Evolutionary conservation across 2,329 filamentous ascomycete genomes (phyloP), one percentile per base, ranked within the genome.

Genomic region (Helotiales sp.): DNA sequence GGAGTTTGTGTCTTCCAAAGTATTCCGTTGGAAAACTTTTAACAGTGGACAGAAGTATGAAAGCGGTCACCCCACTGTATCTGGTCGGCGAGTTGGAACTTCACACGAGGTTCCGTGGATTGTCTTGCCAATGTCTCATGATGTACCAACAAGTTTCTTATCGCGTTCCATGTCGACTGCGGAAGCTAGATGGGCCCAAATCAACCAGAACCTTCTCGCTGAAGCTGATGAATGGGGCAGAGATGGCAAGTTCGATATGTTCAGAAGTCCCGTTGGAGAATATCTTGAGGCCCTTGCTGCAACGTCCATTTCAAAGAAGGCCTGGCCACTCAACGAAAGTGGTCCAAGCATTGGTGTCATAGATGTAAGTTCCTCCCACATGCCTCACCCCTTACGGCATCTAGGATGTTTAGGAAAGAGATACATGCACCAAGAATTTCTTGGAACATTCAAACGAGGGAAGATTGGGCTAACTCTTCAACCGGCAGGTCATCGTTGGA

Each of bases 201-300:
- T 70, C 63, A 68, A 68, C 32, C 37, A 64, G 54, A 50, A 26
- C 3, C 45, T 70, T 13, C 50, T 64, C 1, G 28, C 8, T 4
- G 68, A 70, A 63, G 68, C 68, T 32, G 61, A 66, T 61, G n/a
- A 64, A 55, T 70, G 68, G 68, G 67, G 67, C 6, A 64, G 43
- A 61, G 52, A 61, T 7, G 63, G 60, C 6, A 62, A 64, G n/a
- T 62, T 62, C 24, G 55, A 58, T 30, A 64, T 61, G 32, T 64
- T 64, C 57, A 65, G 68, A 45, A 66, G 40, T 43, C 65, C 68
- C 11, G 55, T 70, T n/a, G 68, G 68, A 24, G 65, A 66, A n/a
- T 70, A 70, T 22, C 54, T 70, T 6, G 65, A 63, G 20, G 61
- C 59, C 15, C 57, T 70, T 52, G 64, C 68, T 10, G 65, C 68